Percentiles rank a stretch among this genome's conserved stretches.
Evolutionary conservation across 2,329 filamentous ascomycete genomes (phyloP).

Genomic region (Tolypocladium ovalisporum): DNA sequence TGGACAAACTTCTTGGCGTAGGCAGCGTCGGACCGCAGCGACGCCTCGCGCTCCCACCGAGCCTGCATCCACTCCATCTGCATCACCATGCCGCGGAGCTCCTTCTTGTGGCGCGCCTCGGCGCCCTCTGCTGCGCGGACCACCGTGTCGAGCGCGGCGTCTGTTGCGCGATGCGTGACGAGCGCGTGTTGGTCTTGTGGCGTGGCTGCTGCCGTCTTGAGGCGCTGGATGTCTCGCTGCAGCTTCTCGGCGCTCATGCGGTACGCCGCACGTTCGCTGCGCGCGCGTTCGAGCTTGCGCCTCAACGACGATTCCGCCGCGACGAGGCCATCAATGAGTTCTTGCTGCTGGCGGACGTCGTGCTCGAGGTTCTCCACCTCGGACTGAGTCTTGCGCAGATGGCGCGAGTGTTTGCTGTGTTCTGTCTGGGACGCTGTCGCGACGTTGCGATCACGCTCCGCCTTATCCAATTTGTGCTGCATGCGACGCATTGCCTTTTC

Average conservation of each 20-base stretch:
- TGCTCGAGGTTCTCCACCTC: conserved; percentile 61
- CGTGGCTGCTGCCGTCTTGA: conserved; percentile 29
- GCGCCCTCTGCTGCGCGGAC: conserved; percentile 48
- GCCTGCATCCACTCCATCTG: conserved; percentile 89
- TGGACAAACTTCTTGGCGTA: conserved; percentile 80
- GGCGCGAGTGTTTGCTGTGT: conserved; percentile 42
- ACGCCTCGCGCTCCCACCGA: conserved; percentile 67
- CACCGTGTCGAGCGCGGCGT: conserved; percentile 46
- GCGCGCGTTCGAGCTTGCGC: conserved; percentile 57
- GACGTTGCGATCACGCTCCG: conserved; percentile 33
- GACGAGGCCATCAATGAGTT: conserved; percentile 46
- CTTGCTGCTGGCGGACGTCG: conserved; percentile 58
- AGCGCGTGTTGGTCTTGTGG: conserved; percentile 9
- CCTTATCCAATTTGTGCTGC: conserved; percentile 39
- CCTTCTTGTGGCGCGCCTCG: conserved; percentile 59
- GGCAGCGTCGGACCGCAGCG: conserved; percentile 67
- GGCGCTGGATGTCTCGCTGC: conserved; percentile 35
- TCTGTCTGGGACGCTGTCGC: conserved; percentile 23
- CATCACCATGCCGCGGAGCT: conserved; percentile 72
- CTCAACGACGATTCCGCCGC: conserved; percentile 49
- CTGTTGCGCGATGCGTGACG: conserved; percentile 24
- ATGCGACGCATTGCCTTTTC: conserved; percentile 31
- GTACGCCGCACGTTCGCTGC: conserved; percentile 51
- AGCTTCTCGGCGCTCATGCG: conserved; percentile 43
- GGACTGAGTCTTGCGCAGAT: conserved; percentile 52